phyloP scores from a whole-genome alignment of 306 rosid genomes.

The Dryas alaskensis region DNA sequence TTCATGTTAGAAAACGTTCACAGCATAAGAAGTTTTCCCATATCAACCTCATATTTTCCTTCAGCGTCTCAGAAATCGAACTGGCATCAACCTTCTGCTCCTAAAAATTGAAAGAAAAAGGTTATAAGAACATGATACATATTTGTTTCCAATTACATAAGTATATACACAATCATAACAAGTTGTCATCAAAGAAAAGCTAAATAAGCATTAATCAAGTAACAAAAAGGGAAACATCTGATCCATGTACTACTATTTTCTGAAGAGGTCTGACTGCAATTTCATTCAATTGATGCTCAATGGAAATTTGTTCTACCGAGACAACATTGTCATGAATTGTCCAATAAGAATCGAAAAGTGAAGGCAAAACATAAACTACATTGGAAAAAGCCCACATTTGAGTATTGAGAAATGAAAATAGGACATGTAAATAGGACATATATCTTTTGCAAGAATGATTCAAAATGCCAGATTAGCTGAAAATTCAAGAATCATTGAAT shows the following conservation, averaged over 20 bases:
- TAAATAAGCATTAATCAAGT: neutral
- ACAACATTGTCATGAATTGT: too few species aligned
- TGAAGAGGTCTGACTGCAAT: neutral
- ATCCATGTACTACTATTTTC: too few species aligned
- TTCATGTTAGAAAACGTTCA: constrained; percentile 31
- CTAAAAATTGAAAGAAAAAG: constrained; percentile 21
- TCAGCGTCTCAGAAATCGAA: constrained; percentile 43
- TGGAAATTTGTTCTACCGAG: neutral
- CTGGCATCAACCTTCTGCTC: constrained; percentile 23
- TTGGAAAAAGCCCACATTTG: too few species aligned
- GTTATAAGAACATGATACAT: too few species aligned
- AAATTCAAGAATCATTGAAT: too few species aligned
- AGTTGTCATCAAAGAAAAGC: neutral
- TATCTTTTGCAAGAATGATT: neutral
- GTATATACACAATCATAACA: neutral
- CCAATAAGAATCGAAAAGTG: too few species aligned
- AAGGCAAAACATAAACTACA: too few species aligned
- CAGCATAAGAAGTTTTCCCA: constrained; percentile 38
- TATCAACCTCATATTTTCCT: constrained; percentile 38
- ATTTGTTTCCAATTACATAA: too few species aligned
- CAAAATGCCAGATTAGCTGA: neutral
- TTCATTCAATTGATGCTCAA: neutral
- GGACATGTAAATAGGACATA: too few species aligned
- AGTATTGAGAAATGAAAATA: too few species aligned
- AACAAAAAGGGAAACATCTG: too few species aligned